Percentiles rank a stretch among this genome's conserved stretches.
Conservation (phyloP, 345 rosid genomes). For the Viola odorata region DNA sequence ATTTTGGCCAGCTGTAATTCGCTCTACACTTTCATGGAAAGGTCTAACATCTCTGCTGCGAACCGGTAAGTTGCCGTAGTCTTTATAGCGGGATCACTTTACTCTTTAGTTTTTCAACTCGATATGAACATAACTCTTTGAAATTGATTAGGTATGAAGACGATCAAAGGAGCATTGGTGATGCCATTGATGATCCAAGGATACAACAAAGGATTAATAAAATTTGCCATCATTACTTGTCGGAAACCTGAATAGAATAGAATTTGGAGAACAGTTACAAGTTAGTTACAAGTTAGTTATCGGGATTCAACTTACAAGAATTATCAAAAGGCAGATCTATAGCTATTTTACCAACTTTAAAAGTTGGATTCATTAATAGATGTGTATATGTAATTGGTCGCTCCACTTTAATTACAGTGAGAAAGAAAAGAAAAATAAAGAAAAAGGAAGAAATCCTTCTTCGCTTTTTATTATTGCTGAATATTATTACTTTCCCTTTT, state of each 20-base stretch:
- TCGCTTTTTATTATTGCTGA: too few species aligned
- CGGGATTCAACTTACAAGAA: too few species aligned
- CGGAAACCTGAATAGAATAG: constrained; percentile 39
- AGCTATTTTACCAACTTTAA: too few species aligned
- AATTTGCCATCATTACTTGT: constrained; percentile 76
- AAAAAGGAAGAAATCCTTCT: too few species aligned
- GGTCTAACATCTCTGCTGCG: constrained; percentile 60
- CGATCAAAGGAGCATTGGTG: constrained; percentile 73
- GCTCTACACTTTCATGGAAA: constrained; percentile 73
- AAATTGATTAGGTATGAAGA: constrained; percentile 46
- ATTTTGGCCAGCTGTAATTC: constrained; percentile 85
- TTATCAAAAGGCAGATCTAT: too few species aligned
- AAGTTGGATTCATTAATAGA: too few species aligned
- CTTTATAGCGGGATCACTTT: not conserved
- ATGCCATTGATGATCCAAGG: constrained; percentile 95
- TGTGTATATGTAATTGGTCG: too few species aligned
- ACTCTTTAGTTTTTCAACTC: not conserved
- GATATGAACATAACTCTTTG: not conserved
- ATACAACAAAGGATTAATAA: constrained; percentile 70
- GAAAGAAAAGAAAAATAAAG: too few species aligned
- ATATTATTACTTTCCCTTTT: too few species aligned
- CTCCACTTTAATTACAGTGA: too few species aligned
- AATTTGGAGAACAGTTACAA: too few species aligned
- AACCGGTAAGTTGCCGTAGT: constrained; percentile 36
- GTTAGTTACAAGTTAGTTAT: too few species aligned